Base-by-base conservation (phyloP, 768 basidiomycete species). In the Gloeopeniophorella convolvens region DNA sequence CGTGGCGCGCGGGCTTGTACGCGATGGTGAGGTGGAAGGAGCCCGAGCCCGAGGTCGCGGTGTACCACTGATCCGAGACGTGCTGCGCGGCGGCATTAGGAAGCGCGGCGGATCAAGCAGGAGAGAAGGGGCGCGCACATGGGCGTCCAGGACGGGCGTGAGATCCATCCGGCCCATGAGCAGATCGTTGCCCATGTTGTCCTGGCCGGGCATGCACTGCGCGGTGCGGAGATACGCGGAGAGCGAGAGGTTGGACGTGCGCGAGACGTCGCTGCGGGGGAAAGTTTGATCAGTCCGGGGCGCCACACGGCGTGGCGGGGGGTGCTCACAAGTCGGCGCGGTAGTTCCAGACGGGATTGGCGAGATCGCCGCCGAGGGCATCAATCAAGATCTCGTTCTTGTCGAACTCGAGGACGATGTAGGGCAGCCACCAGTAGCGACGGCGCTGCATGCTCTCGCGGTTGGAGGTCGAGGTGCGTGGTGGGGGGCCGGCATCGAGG, bases 321-420 rank as follows among this genome's bases (percentile, higher is more conserved):
- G n/a, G n/a, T n/a, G 78, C 89, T 63, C 66, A 96, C 92, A 98
- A 99, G 55, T 92, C 82, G 26, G 96, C 89, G 32, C 87, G 80
- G 63, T 94, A 97, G 70, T 94, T 92, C 95, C 96, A 99, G 42
- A 89, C 78, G 3, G 96, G 96, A 59, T 76, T 82, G 11, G 79
- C 62, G 42, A 98, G 77, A 66, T 97, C 91, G n/a, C 95, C 96
- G 8, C 89, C 93, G 62, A 97, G 77, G 10, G 94, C 93, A 71
- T 98, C 95, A 49, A 98, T 85, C 58, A 99, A 71, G 60, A 98
- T 83, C 67, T 98, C 94, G 68, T 98, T 98, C 76, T 91, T 92
- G 71, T 92, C 89, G 72, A 94, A 95, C 70, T 97, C 94, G 59
- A 99, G 83, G 34, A 98, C 96, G 64, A 98, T 88, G 60, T 88